Conservation (phyloP, 345 rosid genomes). For the Populus nigra region DNA sequence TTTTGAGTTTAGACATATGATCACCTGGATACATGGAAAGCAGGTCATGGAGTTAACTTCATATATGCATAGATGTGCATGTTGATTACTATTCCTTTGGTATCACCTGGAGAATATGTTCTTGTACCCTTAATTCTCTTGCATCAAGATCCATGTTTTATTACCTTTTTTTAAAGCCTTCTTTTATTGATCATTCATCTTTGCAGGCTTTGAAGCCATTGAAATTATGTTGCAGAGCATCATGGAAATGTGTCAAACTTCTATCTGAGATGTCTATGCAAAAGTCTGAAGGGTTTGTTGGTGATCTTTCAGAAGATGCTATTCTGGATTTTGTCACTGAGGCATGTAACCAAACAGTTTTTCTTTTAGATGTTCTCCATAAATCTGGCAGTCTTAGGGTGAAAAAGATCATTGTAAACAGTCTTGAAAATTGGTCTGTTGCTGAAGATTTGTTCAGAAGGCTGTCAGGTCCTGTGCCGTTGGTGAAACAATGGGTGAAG, state of each 20-base stretch:
- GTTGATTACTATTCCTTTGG: background rate
- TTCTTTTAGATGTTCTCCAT: conserved; percentile 69
- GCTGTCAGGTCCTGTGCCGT: conserved; percentile 57
- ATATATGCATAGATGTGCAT: background rate
- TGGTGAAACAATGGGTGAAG: conserved; percentile 95
- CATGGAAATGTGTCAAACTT: conserved; percentile 60
- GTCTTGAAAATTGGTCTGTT: conserved; percentile 67
- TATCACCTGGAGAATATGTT: background rate
- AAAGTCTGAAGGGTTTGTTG: conserved; percentile 27
- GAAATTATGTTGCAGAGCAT: conserved; percentile 65
- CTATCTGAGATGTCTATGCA: conserved; percentile 43
- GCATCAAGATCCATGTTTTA: background rate
- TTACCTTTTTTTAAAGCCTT: background rate
- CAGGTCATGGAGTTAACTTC: background rate
- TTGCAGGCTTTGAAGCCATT: conserved; percentile 79
- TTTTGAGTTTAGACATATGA: background rate
- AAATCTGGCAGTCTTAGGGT: conserved; percentile 46
- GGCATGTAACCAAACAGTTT: conserved; percentile 57
- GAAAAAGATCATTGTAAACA: conserved; percentile 35
- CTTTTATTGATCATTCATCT: conserved; percentile 12
- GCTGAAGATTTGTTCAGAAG: conserved; percentile 47
- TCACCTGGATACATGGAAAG: background rate
- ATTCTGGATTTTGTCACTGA: conserved; percentile 54
- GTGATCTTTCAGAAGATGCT: conserved; percentile 49
- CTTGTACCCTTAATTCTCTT: conserved; percentile 6